Conservation (phyloP, 495 filamentous ascomycete genomes). For the Elaphomyces granulatus region DNA sequence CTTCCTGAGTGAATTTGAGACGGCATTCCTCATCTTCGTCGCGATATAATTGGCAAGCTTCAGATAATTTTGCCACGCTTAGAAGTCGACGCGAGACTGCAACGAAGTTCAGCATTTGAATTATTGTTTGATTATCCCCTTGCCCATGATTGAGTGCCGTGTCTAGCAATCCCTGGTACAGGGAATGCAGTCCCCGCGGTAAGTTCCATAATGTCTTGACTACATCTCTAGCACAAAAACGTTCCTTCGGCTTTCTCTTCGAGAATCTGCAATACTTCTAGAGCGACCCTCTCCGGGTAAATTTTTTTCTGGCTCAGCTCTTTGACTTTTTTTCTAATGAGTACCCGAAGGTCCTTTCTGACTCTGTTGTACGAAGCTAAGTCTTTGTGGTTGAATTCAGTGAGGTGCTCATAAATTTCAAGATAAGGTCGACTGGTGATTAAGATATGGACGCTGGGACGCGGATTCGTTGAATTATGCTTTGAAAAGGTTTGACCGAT, state of each 20-base stretch:
- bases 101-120: slow-evolving; percentile 7
- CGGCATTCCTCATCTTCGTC: slow-evolving; percentile 7
- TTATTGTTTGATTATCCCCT: slow-evolving; percentile 1
- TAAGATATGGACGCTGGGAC: slow-evolving; percentile 11
- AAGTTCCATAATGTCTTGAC: slow-evolving; percentile 6
- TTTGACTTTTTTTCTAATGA: slow-evolving; percentile 12
- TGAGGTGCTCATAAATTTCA: slow-evolving; percentile 10
- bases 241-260: slow-evolving; percentile 16
- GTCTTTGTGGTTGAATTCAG: slow-evolving; percentile 8
- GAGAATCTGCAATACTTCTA: slow-evolving; percentile 8
- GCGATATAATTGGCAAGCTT: slow-evolving; percentile 6
- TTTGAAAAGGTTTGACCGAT: slow-evolving; percentile 8
- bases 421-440: slow-evolving; percentile 15
- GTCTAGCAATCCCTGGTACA: slow-evolving; percentile 11
- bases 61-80: slow-evolving; percentile 6
- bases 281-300: slow-evolving; percentile 9
- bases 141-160: slow-evolving; percentile 4
- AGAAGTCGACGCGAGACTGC: slow-evolving; percentile 7
- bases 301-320: slow-evolving; percentile 8
- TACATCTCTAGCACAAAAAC: slow-evolving; percentile 13
- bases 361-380: slow-evolving; percentile 6
- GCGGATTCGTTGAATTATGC: slow-evolving; percentile 2
- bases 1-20: slow-evolving; percentile 5
- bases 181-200: slow-evolving; percentile 7
- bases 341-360: slow-evolving; percentile 7